Conservation (phyloP, 306 rosid species). For the Vachellia pachyceras region DNA sequence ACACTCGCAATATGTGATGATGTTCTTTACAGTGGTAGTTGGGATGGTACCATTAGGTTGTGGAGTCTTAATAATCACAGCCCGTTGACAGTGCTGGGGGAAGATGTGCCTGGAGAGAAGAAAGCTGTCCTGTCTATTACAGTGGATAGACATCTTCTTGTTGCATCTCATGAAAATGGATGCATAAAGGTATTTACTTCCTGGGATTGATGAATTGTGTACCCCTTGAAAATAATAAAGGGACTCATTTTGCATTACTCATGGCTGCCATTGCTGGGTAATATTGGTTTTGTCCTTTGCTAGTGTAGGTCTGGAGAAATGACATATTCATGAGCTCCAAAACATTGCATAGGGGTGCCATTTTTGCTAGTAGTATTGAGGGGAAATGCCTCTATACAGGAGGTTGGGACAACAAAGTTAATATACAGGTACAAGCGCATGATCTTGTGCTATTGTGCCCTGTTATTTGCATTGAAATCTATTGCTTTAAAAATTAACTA, state of each 20-base stretch:
- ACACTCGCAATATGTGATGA: slow-evolving; percentile 67
- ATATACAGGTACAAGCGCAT: slow-evolving; percentile 74
- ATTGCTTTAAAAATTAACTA: slow-evolving; percentile 16
- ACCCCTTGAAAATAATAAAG: slow-evolving; percentile 30
- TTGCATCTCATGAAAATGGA: slow-evolving; percentile 89
- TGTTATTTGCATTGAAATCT: slow-evolving; percentile 27
- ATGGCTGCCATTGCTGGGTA: slow-evolving; percentile 22
- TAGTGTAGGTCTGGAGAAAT: slow-evolving; percentile 82
- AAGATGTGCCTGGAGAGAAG: slow-evolving; percentile 58
- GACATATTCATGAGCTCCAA: slow-evolving; percentile 64
- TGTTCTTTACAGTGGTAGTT: slow-evolving; percentile 95
- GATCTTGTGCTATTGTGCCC: not conserved
- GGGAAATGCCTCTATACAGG: slow-evolving; percentile 83
- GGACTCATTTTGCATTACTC: slow-evolving; percentile 26
- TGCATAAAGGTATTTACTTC: slow-evolving; percentile 66
- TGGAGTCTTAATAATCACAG: slow-evolving; percentile 91
- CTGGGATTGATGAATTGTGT: slow-evolving; percentile 38
- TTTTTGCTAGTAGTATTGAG: slow-evolving; percentile 64
- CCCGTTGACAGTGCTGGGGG: slow-evolving; percentile 78
- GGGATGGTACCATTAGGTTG: slow-evolving; percentile 93
- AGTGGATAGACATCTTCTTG: slow-evolving; percentile 60
- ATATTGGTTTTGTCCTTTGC: slow-evolving; percentile 38
- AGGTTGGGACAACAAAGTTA: slow-evolving; percentile 80
- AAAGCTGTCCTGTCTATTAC: slow-evolving; percentile 68
- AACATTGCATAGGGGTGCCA: slow-evolving; percentile 70